These are phyloP conservation scores for Trichoderma arundinaceum DNA, from an alignment of 2,329 filamentous ascomycete species.

Conservation along the genomic window DNA sequence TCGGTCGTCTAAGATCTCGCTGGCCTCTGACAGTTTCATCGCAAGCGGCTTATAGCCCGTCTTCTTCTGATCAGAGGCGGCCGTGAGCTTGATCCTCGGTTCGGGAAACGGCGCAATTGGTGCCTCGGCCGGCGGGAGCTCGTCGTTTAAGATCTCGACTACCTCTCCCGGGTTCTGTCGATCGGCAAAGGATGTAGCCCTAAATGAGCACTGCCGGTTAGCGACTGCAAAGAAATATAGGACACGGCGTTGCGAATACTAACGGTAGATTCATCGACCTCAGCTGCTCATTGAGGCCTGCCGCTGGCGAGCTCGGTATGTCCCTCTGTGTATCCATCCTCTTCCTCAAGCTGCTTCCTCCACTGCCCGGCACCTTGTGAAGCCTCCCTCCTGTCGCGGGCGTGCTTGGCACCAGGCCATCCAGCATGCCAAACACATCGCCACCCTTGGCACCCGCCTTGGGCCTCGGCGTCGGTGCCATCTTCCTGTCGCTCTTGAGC, in stretches of 20 bases:
- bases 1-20: slow-evolving; percentile 90
- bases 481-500: slow-evolving; percentile 66
- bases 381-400: slow-evolving; percentile 54
- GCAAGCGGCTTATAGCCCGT: slow-evolving; percentile 90
- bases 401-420: slow-evolving; percentile 71
- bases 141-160: slow-evolving; percentile 80
- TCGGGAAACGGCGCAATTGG: slow-evolving; percentile 75
- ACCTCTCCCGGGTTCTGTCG: slow-evolving; percentile 81
- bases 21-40: slow-evolving; percentile 92
- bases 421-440: slow-evolving; percentile 86
- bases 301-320: slow-evolving; percentile 44
- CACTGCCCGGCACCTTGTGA: slow-evolving; percentile 40
- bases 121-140: slow-evolving; percentile 69
- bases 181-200: slow-evolving; percentile 65
- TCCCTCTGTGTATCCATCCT: slow-evolving; percentile 41
- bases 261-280: slow-evolving; percentile 43
- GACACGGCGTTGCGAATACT: slow-evolving; percentile 25
- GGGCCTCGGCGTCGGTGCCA: slow-evolving; percentile 67
- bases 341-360: slow-evolving; percentile 43
- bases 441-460: slow-evolving; percentile 51
- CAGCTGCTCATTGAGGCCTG: slow-evolving; percentile 44
- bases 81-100: slow-evolving; percentile 80
- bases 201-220: slow-evolving; percentile 27
- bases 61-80: slow-evolving; percentile 88
- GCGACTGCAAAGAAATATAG: neutral